These are phyloP conservation scores for Sindora glabra DNA, from an alignment of 306 rosid species.

Conservation along the genomic window DNA sequence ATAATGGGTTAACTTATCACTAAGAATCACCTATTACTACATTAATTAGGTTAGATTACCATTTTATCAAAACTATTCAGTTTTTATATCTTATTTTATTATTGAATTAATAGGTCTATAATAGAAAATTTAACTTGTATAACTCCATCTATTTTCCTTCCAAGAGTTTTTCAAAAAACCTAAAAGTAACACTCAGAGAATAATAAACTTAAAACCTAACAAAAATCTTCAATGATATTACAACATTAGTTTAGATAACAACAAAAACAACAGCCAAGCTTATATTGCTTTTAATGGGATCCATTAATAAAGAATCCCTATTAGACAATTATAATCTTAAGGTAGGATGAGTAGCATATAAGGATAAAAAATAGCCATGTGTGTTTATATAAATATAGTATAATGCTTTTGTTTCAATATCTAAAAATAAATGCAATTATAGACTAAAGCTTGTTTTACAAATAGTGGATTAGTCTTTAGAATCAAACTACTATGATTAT, in stretches of 20 bases:
- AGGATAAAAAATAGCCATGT: not conserved
- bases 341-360: not conserved
- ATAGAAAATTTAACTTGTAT: too few relatives aligned
- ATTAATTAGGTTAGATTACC: too few relatives aligned
- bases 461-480: not conserved
- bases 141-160: slow-evolving; percentile 72
- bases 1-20: too few relatives aligned
- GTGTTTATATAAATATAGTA: not conserved
- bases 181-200: slow-evolving; percentile 21
- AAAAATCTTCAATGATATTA: not conserved
- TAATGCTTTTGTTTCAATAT: not conserved
- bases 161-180: slow-evolving; percentile 64
- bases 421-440: not conserved
- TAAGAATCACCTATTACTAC: too few relatives aligned
- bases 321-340: not conserved
- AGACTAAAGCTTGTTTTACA: not conserved
- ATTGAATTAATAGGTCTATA: too few relatives aligned
- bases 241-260: not conserved
- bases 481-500: not conserved
- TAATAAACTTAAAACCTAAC: not conserved
- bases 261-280: too few relatives aligned
- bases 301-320: not conserved
- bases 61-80: too few relatives aligned
- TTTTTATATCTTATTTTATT: too few relatives aligned
- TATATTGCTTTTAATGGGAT: not conserved